Evolutionary conservation across 805 yeast species (phyloP).

Genomic region (Yamadazyma kitorensis): DNA sequence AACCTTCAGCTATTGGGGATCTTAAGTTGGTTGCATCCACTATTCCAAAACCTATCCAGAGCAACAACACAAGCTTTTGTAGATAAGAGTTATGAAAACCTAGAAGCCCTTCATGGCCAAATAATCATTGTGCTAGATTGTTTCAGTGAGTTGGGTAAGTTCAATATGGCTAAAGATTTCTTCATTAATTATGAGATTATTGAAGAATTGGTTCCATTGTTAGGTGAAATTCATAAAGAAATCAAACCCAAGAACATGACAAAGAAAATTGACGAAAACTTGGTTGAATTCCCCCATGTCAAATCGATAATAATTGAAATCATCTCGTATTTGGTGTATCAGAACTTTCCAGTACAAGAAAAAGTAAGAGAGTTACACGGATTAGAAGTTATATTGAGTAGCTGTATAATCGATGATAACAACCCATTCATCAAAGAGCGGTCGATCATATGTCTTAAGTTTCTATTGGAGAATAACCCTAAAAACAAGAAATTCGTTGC

Average conservation of each 20-base stretch:
- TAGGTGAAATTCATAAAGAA: conserved; percentile 40
- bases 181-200: conserved; percentile 40
- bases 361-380: conserved; percentile 62
- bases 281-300: conserved; percentile 45
- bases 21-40: conserved; percentile 35
- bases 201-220: conserved; percentile 30
- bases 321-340: conserved; percentile 54
- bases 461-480: conserved; percentile 59
- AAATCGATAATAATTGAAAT: conserved; percentile 68
- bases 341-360: conserved; percentile 62
- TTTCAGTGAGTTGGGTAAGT: conserved; percentile 40
- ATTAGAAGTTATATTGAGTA: conserved; percentile 67
- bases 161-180: conserved; percentile 38
- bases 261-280: conserved; percentile 21
- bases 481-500: conserved; percentile 78
- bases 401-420: conserved; percentile 80
- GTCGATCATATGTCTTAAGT: conserved; percentile 74
- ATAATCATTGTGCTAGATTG: conserved; percentile 26
- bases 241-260: conserved; percentile 28
- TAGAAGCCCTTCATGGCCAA: conserved; percentile 9
- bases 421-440: conserved; percentile 89
- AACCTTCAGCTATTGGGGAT: conserved; percentile 34
- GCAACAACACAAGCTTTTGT: conserved; percentile 7
- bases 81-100: conserved; percentile 11
- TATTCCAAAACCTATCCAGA: conserved; percentile 19